These are phyloP conservation scores for Yamagishiella unicocca DNA, from an alignment of 139 green algal species.

Conservation along the genomic window DNA sequence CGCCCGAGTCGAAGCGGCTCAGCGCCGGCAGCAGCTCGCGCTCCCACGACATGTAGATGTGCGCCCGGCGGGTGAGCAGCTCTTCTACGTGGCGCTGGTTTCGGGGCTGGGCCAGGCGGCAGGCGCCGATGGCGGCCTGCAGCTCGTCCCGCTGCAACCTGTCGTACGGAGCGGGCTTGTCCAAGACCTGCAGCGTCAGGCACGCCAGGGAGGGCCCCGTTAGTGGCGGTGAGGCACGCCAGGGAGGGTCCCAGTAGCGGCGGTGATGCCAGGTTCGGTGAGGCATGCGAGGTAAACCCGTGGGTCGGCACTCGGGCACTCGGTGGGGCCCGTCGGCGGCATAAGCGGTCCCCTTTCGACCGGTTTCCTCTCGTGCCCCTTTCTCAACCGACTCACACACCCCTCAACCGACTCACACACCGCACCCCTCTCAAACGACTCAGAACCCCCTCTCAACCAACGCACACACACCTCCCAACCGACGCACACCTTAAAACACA, in stretches of 20 bases:
- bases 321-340: too few species aligned
- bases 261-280: too few species aligned
- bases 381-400: neutral
- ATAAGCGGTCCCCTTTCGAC: too few species aligned
- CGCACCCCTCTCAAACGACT: too few species aligned
- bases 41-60: conserved; percentile 18
- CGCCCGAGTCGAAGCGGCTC: neutral
- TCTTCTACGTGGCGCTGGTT: conserved; percentile 30
- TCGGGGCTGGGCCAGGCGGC: neutral
- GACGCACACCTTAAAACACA: too few species aligned
- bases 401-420: neutral
- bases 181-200: conserved; percentile 17
- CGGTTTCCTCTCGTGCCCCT: too few species aligned
- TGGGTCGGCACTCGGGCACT: too few species aligned
- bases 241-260: too few species aligned
- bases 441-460: too few species aligned
- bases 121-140: neutral
- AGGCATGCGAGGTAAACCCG: too few species aligned
- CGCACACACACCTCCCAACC: too few species aligned
- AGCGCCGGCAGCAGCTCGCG: conserved; percentile 23
- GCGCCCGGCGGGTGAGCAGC: conserved; percentile 2
- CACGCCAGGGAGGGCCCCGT: neutral
- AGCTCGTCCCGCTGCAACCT: conserved; percentile 23
- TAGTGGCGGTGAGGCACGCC: neutral
- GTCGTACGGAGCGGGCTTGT: conserved; percentile 22